Percentiles rank a stretch among this genome's conserved stretches.
Evolutionary conservation across 495 filamentous ascomycete genomes (phyloP).

Genomic region (Lasiosphaeris hirsuta): DNA sequence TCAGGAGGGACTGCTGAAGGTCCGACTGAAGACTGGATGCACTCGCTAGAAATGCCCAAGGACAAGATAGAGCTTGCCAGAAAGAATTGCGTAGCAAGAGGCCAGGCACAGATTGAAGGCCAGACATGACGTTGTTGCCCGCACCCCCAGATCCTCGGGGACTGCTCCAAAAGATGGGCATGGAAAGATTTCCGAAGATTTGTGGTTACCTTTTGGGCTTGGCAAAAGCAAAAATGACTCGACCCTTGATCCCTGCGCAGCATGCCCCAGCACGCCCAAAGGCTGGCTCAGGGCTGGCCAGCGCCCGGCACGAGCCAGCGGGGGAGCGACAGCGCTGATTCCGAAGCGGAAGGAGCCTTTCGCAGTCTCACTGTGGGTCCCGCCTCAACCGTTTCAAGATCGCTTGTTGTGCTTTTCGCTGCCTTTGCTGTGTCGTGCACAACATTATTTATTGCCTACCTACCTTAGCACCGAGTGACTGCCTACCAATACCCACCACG

Average conservation of each 20-base stretch:
- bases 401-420: no score
- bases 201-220: conserved; percentile 9
- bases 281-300: not conserved
- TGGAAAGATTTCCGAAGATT: not conserved
- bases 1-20: not conserved
- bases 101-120: not conserved
- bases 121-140: not conserved
- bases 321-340: conserved; percentile 11
- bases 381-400: conserved; percentile 19
- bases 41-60: no score
- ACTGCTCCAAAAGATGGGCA: not conserved
- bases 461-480: no score
- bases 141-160: conserved; percentile 7
- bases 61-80: no score
- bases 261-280: not conserved
- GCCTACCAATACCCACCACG: no score
- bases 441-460: no score
- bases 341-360: conserved; percentile 18
- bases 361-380: conserved; percentile 20
- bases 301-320: conserved; percentile 5
- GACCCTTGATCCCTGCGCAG: conserved; percentile 16
- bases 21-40: not conserved
- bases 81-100: not conserved
- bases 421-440: no score
- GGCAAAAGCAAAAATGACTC: not conserved